phyloP scores from a whole-genome alignment of 2,329 filamentous ascomycete genomes.

The Hymenoscyphus occultus region DNA sequence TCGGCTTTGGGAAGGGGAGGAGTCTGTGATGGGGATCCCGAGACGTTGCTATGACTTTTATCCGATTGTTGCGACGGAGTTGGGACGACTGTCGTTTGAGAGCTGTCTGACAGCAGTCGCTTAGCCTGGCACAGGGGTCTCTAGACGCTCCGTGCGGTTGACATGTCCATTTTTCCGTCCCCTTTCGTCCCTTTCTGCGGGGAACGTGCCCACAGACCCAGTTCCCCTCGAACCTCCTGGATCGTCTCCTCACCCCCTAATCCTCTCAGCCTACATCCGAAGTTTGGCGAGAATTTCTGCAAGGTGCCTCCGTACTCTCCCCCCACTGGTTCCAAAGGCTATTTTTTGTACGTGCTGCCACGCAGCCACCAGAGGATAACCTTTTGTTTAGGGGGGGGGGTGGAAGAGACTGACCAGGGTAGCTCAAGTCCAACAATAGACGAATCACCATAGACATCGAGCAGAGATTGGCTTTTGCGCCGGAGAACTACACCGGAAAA shows the following conservation, averaged over 20 bases:
- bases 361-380: no score
- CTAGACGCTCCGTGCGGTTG: constrained; percentile 21
- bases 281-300: constrained; percentile 4
- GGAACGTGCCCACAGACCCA: constrained; percentile 4
- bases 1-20: not conserved
- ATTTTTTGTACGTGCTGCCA: no score
- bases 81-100: constrained; percentile 32
- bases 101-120: constrained; percentile 27
- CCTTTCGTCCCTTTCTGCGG: not conserved
- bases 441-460: constrained; percentile 6
- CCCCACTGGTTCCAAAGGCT: no score
- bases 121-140: constrained; percentile 18
- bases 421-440: not conserved
- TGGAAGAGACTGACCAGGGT: not conserved
- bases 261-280: constrained; percentile 5
- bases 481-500: not conserved
- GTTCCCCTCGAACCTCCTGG: not conserved
- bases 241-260: not conserved
- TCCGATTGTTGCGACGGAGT: constrained; percentile 26
- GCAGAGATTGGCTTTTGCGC: not conserved
- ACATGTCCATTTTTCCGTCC: not conserved
- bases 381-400: no score
- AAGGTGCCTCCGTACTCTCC: not conserved
- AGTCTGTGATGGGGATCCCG: constrained; percentile 11
- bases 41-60: constrained; percentile 25